phyloP scores from a whole-genome alignment of 2,329 filamentous ascomycete genomes.

The Claviceps capensis region DNA sequence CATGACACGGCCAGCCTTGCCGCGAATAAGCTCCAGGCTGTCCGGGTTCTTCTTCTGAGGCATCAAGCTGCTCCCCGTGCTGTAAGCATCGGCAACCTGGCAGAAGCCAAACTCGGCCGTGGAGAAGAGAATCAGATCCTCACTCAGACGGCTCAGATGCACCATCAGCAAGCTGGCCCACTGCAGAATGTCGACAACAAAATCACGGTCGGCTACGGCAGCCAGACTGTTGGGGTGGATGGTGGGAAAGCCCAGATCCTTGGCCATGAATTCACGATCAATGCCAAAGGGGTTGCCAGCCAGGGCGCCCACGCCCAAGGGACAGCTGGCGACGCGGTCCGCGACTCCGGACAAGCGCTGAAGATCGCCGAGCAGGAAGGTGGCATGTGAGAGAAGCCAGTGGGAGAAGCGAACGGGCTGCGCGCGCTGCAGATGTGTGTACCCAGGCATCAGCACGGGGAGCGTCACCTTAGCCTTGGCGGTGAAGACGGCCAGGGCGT shows the following conservation, averaged over 20 bases:
- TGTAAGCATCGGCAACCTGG: slow-evolving; percentile 1
- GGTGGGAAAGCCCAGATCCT: slow-evolving; percentile 59
- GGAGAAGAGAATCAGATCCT: slow-evolving; percentile 1
- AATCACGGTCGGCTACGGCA: slow-evolving; percentile 57
- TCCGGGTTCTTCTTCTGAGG: slow-evolving; percentile 10
- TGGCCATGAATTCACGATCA: slow-evolving; percentile 20
- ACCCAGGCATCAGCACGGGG: slow-evolving; percentile 15
- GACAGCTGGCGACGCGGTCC: slow-evolving; percentile 13
- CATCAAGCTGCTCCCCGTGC: slow-evolving; percentile 1
- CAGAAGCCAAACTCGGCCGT: slow-evolving; percentile 1
- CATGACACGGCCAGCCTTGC: neutral
- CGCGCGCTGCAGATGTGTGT: slow-evolving; percentile 15
- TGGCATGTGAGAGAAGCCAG: slow-evolving; percentile 13
- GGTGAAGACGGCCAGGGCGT: neutral
- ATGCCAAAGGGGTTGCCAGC: slow-evolving; percentile 17
- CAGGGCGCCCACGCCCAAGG: slow-evolving; percentile 15
- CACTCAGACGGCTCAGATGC: slow-evolving; percentile 7
- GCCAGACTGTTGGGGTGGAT: slow-evolving; percentile 58
- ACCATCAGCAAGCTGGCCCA: slow-evolving; percentile 5
- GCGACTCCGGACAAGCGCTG: slow-evolving; percentile 12
- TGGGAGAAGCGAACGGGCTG: slow-evolving; percentile 13
- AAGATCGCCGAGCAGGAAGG: slow-evolving; percentile 13
- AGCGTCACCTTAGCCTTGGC: neutral
- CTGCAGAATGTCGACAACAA: slow-evolving; percentile 53
- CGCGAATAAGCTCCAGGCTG: slow-evolving; percentile 11